Evolutionary conservation across 2,329 filamentous ascomycete species (phyloP), one percentile per base, ranked within the genome.

Genomic region (Monilinia vaccinii-corymbosi): DNA sequence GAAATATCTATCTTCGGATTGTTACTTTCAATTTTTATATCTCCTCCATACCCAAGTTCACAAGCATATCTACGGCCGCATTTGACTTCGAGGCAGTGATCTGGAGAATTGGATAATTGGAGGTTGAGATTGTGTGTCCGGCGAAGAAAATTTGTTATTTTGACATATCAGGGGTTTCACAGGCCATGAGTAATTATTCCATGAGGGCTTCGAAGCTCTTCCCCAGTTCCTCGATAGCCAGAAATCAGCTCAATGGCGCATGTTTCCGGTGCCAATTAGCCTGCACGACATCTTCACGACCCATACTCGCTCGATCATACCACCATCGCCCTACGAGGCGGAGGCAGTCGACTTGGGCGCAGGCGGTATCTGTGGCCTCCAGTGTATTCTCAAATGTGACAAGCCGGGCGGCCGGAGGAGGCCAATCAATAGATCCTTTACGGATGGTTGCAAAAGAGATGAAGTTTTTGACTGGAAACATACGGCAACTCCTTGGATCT

Each of bases 371-470:
- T 28, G 83, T 86, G 18, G 84, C 84, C 42, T 81, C 88, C 66
- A 87, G 87, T 72, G 81, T 91, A 62, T 86, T 91, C 66, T 81
- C 81, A 66, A 87, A 86, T 71, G 83, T 82, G 48, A 79, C 87
- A 63, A 71, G 74, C 51, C 82, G 66, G 79, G 82, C 67, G 78
- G 63, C 83, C 60, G 78, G 82, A 63, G 83, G 85, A 66, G 81
- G 83, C 61, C 84, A 96, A 76, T 83, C 85, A 63, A 83, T 96
- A 69, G 93, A 97, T 73, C 93, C 93, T 38, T 81, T 97, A 70
- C 84, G 89, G 63, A 88, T 90, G 38, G 92, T 97, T 38, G 93
- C 90, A 64, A 95, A 96, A 76, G 93, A 97, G 79, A 90, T 99
- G 86, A 94, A 96, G 75, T 95, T 92, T 69, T 77, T 97, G 70